Evolutionary conservation across 164 flowering plant genomes (phyloP).

Genomic region (Vitis rotundifolia): DNA sequence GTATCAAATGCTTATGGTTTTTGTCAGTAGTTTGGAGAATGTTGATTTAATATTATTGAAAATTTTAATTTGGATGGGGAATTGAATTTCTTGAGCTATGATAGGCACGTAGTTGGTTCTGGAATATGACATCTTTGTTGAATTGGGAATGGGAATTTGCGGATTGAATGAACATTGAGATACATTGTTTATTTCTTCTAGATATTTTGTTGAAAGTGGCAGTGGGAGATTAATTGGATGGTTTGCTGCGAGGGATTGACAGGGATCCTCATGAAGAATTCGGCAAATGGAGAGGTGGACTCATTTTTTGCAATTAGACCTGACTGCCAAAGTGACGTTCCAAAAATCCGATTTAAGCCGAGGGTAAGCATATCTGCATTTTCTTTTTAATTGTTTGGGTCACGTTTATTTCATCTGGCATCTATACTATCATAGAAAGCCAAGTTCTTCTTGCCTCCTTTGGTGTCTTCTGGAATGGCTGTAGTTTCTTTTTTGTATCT

Average conservation of each 20-base stretch:
- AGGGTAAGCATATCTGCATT: slow-evolving; percentile 35
- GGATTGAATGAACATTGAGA: too few relatives aligned
- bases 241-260: not conserved
- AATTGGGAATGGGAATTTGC: too few relatives aligned
- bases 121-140: too few relatives aligned
- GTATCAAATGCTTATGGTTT: too few relatives aligned
- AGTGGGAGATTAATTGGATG: not conserved
- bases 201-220: too few relatives aligned
- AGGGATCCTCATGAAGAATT: slow-evolving; percentile 21
- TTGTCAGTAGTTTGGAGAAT: too few relatives aligned
- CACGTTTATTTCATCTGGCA: slow-evolving; percentile 10
- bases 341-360: slow-evolving; percentile 63
- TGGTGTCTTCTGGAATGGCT: not conserved
- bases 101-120: too few relatives aligned
- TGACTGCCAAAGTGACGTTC: slow-evolving; percentile 64
- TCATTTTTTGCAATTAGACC: slow-evolving; percentile 49
- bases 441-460: not conserved
- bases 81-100: too few relatives aligned
- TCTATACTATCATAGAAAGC: not conserved
- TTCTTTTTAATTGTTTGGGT: not conserved
- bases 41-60: too few relatives aligned
- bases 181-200: too few relatives aligned
- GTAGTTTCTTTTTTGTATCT: not conserved
- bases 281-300: slow-evolving; percentile 35
- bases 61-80: too few relatives aligned